phyloP scores from a whole-genome alignment of 2,329 filamentous ascomycete genomes.

The Cyclaneusma minus region DNA sequence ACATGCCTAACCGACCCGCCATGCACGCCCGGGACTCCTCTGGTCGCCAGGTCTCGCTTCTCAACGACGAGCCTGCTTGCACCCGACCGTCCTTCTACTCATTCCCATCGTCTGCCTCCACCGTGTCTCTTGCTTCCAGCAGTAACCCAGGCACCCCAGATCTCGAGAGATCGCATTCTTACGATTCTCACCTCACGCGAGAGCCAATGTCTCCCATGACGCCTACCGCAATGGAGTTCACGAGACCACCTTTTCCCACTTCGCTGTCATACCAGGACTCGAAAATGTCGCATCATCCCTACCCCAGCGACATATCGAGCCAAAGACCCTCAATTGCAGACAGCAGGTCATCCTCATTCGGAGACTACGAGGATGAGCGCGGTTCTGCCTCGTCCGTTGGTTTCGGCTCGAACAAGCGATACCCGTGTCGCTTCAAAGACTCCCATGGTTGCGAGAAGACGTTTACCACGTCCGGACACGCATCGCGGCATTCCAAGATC shows the following conservation, averaged over 20 bases:
- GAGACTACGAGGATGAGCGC: conserved; percentile 36
- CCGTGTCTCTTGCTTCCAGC: too few relatives aligned
- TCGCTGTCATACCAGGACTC: neutral
- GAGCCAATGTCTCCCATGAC: conserved; percentile 40
- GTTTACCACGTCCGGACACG: conserved; percentile 73
- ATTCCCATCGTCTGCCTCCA: conserved; percentile 23
- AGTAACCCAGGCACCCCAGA: conserved; percentile 27
- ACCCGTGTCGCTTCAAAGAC: conserved; percentile 59
- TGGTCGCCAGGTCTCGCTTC: conserved; percentile 41
- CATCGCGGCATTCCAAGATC: conserved; percentile 73
- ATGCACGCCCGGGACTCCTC: conserved; percentile 41
- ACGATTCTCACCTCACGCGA: conserved; percentile 41
- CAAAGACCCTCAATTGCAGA: too few relatives aligned
- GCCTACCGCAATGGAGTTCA: conserved; percentile 28
- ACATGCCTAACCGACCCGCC: conserved; percentile 12
- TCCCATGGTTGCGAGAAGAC: conserved; percentile 60
- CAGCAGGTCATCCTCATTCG: conserved; percentile 30
- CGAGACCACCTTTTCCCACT: conserved; percentile 11
- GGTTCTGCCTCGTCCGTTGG: conserved; percentile 24
- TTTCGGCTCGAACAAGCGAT: conserved; percentile 45
- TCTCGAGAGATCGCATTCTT: conserved; percentile 43
- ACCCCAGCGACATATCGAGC: too few relatives aligned
- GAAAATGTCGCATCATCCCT: neutral
- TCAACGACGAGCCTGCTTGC: conserved; percentile 35
- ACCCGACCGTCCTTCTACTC: conserved; percentile 11